These are phyloP conservation scores for Heracleum sosnowskyi DNA, from an alignment of 129 eudicot genomes.

Conservation along the genomic window DNA sequence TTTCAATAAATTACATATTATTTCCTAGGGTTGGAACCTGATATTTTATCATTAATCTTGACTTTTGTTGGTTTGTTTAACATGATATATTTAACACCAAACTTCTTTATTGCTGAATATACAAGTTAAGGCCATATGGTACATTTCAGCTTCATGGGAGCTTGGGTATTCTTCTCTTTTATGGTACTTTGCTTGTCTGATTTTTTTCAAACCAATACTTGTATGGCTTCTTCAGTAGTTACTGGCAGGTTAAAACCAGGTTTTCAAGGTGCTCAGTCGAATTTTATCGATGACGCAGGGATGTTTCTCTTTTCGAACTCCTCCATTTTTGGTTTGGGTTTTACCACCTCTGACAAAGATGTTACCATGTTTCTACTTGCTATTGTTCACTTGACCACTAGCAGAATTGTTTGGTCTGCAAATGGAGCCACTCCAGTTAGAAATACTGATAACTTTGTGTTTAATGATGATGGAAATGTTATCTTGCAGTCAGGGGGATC, in stretches of 20 bases:
- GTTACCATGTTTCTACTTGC: conserved; percentile 46
- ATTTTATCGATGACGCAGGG: conserved; percentile 56
- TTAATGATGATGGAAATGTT: conserved; percentile 53
- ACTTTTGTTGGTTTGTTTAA: too few relatives aligned
- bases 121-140: too few relatives aligned
- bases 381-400: conserved; percentile 38
- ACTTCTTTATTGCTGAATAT: too few relatives aligned
- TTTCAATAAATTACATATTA: too few relatives aligned
- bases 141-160: conserved; percentile 24
- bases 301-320: conserved; percentile 57
- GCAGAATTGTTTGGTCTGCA: conserved; percentile 76
- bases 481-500: conserved; percentile 33
- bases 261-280: conserved; percentile 56
- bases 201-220: conserved; percentile 29
- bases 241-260: conserved; percentile 42
- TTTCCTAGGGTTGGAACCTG: too few relatives aligned
- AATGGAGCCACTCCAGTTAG: conserved; percentile 47
- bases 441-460: conserved; percentile 43
- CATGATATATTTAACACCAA: too few relatives aligned
- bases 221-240: too few relatives aligned
- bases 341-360: conserved; percentile 38
- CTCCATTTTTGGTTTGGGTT: conserved; percentile 62
- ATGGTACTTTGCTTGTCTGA: conserved; percentile 14
- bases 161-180: conserved; percentile 24
- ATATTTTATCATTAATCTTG: too few relatives aligned